phyloP scores from a whole-genome alignment of 116 monocot genomes.

The Cymodocea nodosa region DNA sequence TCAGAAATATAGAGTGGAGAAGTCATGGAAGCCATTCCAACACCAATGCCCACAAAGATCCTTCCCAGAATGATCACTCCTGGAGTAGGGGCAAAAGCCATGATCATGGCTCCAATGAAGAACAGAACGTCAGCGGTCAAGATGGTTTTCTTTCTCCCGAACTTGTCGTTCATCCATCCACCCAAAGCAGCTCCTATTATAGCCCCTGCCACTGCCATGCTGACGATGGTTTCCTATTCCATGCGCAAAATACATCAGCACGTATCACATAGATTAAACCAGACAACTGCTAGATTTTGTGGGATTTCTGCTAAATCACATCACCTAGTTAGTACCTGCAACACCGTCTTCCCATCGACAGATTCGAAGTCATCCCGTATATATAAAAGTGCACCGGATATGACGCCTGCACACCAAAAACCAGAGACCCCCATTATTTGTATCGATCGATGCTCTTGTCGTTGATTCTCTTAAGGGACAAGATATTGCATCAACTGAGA shows the following conservation, averaged over 20 bases:
- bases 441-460: too few relatives aligned
- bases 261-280: background rate
- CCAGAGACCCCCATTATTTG: too few relatives aligned
- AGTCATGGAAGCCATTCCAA: slow-evolving; percentile 98
- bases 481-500: too few relatives aligned
- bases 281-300: background rate
- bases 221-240: slow-evolving; percentile 87
- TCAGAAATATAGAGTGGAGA: slow-evolving; percentile 93
- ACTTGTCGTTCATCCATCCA: slow-evolving; percentile 81
- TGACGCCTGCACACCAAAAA: slow-evolving; percentile 35
- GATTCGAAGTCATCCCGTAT: slow-evolving; percentile 68
- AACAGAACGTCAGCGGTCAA: slow-evolving; percentile 71
- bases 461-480: too few relatives aligned
- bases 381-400: slow-evolving; percentile 85
- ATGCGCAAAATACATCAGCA: background rate
- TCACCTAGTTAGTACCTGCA: slow-evolving; percentile 29
- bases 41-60: slow-evolving; percentile 76
- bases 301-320: background rate
- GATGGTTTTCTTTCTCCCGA: slow-evolving; percentile 54
- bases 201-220: slow-evolving; percentile 96
- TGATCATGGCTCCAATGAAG: slow-evolving; percentile 67
- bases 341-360: slow-evolving; percentile 50
- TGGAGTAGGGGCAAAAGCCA: slow-evolving; percentile 58
- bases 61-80: slow-evolving; percentile 55
- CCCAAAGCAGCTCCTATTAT: slow-evolving; percentile 80